These are phyloP conservation scores for Blepharisma stoltei DNA, from an alignment of 73 alveolate genomes.

Conservation along the genomic window DNA sequence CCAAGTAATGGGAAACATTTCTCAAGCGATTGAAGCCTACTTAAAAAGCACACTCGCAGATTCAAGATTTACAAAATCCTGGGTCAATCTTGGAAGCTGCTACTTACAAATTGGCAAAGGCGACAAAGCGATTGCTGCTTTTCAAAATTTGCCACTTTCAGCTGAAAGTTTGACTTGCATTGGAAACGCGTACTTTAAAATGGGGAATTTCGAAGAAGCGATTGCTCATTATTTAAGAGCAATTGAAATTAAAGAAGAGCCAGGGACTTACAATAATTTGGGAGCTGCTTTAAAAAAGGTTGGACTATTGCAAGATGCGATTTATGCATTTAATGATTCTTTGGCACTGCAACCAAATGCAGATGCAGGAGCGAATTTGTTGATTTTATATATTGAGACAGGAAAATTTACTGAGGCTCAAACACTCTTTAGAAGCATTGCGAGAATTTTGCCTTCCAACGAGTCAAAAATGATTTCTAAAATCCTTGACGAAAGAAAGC, in stretches of 20 bases:
- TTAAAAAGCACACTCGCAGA: conserved; percentile 4
- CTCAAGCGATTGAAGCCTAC: conserved; percentile 10
- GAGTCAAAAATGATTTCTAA: too few relatives aligned
- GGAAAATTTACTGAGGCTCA: conserved; percentile 1
- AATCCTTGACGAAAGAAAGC: too few relatives aligned
- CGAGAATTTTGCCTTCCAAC: neutral
- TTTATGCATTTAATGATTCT: conserved; percentile 27
- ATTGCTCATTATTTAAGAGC: neutral
- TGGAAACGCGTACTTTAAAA: neutral
- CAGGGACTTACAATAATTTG: conserved; percentile 21
- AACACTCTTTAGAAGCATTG: neutral
- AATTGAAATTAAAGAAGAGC: neutral
- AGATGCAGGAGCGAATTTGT: conserved; percentile 14
- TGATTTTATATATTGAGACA: neutral
- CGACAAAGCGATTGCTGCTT: conserved; percentile 7
- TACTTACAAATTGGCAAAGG: neutral
- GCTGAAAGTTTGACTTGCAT: neutral
- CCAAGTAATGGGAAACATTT: neutral
- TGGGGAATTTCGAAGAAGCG: conserved; percentile 17
- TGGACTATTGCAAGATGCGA: conserved; percentile 26
- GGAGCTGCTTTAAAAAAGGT: conserved; percentile 22
- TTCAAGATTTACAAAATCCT: conserved; percentile 15
- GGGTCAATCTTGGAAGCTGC: neutral
- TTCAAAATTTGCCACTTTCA: conserved; percentile 1
- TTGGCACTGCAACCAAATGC: neutral